Percentiles rank a stretch among this genome's conserved stretches.
phyloP scores from a whole-genome alignment of 2,329 filamentous ascomycete species.

The Mycocentrospora acerina region DNA sequence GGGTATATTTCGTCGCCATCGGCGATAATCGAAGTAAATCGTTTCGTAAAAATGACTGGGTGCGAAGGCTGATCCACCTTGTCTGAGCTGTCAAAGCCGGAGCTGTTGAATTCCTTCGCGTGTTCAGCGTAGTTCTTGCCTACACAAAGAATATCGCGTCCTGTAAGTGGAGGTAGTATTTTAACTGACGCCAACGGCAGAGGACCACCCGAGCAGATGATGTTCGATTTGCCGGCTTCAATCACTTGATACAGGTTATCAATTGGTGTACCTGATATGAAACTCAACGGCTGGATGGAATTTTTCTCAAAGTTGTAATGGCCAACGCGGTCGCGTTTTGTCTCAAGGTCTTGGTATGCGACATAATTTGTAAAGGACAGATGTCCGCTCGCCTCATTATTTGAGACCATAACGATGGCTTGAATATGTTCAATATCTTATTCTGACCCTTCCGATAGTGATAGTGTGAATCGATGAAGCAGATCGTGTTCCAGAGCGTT shows the following conservation, averaged over 20 bases:
- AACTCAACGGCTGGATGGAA: constrained; percentile 48
- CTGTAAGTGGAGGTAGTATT: constrained; percentile 51
- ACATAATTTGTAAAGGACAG: constrained; percentile 42
- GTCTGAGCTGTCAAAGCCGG: constrained; percentile 58
- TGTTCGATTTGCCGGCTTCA: constrained; percentile 45
- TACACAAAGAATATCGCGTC: constrained; percentile 56
- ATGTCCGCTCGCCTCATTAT: too few species aligned
- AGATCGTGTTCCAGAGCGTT: too few species aligned
- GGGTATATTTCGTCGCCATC: constrained; percentile 50
- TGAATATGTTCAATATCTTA: too few species aligned
- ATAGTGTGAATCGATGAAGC: too few species aligned
- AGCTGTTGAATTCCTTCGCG: constrained; percentile 59
- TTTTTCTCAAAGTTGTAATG: constrained; percentile 43
- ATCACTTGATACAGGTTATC: constrained; percentile 56
- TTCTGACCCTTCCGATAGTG: too few species aligned
- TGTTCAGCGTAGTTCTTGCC: constrained; percentile 62
- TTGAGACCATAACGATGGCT: too few species aligned
- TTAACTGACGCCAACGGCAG: constrained; percentile 42
- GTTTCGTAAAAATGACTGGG: constrained; percentile 60
- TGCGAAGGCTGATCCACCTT: constrained; percentile 55
- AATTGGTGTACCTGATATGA: constrained; percentile 51
- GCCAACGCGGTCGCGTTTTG: constrained; percentile 40
- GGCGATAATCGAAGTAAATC: constrained; percentile 56
- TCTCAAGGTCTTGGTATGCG: constrained; percentile 31
- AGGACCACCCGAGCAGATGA: constrained; percentile 39